phyloP scores from a whole-genome alignment of 1,139 yeast genomes.

The Candida freyschussii region DNA sequence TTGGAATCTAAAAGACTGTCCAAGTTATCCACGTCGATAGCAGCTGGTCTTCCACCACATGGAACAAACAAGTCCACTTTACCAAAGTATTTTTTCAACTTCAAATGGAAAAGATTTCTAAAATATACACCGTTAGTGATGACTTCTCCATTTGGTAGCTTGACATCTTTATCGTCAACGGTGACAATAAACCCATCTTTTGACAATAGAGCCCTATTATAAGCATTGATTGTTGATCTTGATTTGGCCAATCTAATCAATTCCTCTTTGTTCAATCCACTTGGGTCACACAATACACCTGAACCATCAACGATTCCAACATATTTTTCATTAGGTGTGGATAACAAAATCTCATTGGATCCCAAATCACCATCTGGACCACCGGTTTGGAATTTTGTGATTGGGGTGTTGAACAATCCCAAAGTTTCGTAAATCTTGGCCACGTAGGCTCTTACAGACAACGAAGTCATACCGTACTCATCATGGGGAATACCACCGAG shows the following conservation, averaged over 20 bases:
- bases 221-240: constrained; percentile 72
- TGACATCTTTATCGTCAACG: constrained; percentile 80
- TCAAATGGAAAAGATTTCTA: constrained; percentile 86
- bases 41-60: constrained; percentile 98
- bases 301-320: constrained; percentile 93
- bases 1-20: constrained; percentile 62
- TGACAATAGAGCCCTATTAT: constrained; percentile 63
- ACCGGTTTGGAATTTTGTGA: constrained; percentile 90
- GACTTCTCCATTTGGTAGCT: constrained; percentile 69
- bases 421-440: constrained; percentile 83
- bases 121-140: constrained; percentile 86
- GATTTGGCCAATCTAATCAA: constrained; percentile 71
- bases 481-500: constrained; percentile 99
- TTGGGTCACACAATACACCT: constrained; percentile 89
- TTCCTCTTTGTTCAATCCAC: constrained; percentile 80
- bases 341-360: constrained; percentile 85
- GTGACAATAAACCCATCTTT: constrained; percentile 74
- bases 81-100: constrained; percentile 60
- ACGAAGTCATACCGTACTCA: constrained; percentile 95
- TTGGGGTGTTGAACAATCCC: constrained; percentile 50
- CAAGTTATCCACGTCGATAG: constrained; percentile 86
- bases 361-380: constrained; percentile 99
- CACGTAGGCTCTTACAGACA: constrained; percentile 90
- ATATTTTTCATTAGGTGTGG: constrained; percentile 69
- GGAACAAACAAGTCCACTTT: constrained; percentile 86